Percentiles rank a stretch among this genome's conserved stretches.
phyloP scores from a whole-genome alignment of 2,329 filamentous ascomycete species.

The Verticillium nubilum region DNA sequence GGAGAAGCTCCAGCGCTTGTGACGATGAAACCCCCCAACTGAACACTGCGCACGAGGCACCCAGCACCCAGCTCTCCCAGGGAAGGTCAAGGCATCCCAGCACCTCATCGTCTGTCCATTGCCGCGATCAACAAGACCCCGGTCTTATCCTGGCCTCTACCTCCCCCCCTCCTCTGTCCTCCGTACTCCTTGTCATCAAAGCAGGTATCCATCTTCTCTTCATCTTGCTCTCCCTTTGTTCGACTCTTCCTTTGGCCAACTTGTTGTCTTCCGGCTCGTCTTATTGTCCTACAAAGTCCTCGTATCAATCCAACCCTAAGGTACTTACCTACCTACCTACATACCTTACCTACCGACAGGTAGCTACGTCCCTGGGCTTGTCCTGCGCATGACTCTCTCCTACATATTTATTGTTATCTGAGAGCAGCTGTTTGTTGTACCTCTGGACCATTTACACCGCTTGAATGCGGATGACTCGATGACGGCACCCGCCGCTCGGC shows the following conservation, averaged over 20 bases:
- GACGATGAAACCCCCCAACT: neutral
- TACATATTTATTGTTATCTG: neutral
- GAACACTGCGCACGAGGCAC: neutral
- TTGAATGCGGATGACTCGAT: slow-evolving; percentile 2
- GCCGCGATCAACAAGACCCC: neutral
- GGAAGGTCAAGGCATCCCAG: neutral
- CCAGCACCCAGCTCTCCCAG: neutral
- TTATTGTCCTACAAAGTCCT: neutral
- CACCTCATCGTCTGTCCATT: neutral
- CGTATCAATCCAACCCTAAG: neutral
- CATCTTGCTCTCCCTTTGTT: neutral
- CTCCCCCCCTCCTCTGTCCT: neutral
- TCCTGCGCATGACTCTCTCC: slow-evolving; percentile 1
- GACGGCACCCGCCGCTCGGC: slow-evolving; percentile 1
- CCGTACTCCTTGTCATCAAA: too few species aligned
- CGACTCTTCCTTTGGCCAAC: neutral
- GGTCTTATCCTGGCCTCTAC: neutral
- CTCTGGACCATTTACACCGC: neutral
- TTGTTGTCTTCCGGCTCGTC: neutral
- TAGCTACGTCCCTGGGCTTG: neutral
- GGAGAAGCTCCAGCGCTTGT: neutral
- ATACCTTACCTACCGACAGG: too few species aligned
- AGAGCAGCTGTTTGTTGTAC: neutral
- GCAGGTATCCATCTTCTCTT: neutral
- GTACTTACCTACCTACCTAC: too few species aligned